Conservation (phyloP, 495 filamentous ascomycete species). For the Pseudevernia furfuracea region DNA sequence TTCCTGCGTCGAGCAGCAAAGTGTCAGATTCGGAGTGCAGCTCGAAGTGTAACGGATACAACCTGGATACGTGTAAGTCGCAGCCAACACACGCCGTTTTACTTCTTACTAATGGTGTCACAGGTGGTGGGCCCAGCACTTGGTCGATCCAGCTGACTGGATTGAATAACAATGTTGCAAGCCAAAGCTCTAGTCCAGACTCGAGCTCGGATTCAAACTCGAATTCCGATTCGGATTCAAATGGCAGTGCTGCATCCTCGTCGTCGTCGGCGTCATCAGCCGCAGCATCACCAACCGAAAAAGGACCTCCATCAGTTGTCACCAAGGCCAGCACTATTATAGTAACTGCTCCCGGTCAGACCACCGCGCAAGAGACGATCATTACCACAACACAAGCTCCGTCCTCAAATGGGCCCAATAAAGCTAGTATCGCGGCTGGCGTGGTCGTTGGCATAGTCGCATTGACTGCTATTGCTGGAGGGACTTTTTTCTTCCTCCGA, state of each 20-base stretch:
- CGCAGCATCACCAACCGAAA: constrained; percentile 15
- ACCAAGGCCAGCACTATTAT: constrained; percentile 35
- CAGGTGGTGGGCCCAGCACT: constrained; percentile 40
- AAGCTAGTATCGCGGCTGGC: constrained; percentile 76
- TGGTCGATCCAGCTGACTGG: constrained; percentile 44
- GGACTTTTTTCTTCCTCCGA: constrained; percentile 67
- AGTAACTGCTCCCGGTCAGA: constrained; percentile 33
- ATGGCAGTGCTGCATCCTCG: constrained; percentile 2
- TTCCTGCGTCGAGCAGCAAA: constrained; percentile 38
- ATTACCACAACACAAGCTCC: constrained; percentile 18
- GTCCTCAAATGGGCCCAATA: constrained; percentile 42
- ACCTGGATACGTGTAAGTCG: constrained; percentile 41
- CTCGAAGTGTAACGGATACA: constrained; percentile 38
- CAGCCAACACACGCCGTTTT: neutral
- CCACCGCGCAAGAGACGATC: constrained; percentile 21
- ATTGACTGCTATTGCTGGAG: constrained; percentile 55
- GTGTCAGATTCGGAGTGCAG: constrained; percentile 35
- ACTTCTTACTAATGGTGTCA: constrained; percentile 10
- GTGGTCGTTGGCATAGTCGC: constrained; percentile 79
- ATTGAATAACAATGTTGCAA: constrained; percentile 28
- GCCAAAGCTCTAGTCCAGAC: constrained; percentile 6
- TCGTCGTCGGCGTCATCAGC: neutral
- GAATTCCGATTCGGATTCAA: constrained; percentile 10
- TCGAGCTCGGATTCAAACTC: constrained; percentile 20
- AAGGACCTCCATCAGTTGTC: constrained; percentile 25